phyloP scores from a whole-genome alignment of 805 yeast genomes.

The Schwanniomyces vanrijiae region DNA sequence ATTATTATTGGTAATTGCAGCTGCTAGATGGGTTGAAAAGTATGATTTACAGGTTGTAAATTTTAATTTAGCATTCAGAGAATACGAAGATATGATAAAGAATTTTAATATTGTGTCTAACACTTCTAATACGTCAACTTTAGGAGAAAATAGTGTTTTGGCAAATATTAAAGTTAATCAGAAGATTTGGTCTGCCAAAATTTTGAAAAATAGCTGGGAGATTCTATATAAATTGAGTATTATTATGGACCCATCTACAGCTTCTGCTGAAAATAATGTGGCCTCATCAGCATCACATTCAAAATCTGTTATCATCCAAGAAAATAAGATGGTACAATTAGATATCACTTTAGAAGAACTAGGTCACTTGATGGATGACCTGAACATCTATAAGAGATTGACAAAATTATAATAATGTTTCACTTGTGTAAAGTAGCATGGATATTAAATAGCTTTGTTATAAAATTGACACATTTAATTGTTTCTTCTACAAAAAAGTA shows the following conservation, averaged over 20 bases:
- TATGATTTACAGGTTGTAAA: conserved; percentile 61
- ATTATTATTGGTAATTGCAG: conserved; percentile 65
- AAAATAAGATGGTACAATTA: conserved; percentile 49
- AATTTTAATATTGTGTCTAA: conserved; percentile 36
- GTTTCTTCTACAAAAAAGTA: too few relatives aligned
- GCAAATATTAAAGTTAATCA: conserved; percentile 34
- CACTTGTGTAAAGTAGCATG: too few relatives aligned
- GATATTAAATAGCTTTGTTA: too few relatives aligned
- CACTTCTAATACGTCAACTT: conserved; percentile 24
- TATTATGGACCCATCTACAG: conserved; percentile 45
- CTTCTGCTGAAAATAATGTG: conserved; percentile 42
- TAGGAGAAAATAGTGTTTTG: conserved; percentile 35
- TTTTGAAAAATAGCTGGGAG: conserved; percentile 76
- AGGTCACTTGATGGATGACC: conserved; percentile 26
- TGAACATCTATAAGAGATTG: conserved; percentile 18
- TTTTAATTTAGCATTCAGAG: conserved; percentile 75
- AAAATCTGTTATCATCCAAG: conserved; percentile 36
- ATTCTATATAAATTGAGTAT: conserved; percentile 56
- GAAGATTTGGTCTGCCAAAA: conserved; percentile 60
- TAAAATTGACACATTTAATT: neutral
- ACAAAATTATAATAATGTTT: conserved; percentile 16
- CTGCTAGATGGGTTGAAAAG: conserved; percentile 69
- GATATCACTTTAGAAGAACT: conserved; percentile 55
- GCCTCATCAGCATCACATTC: conserved; percentile 24
- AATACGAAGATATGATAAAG: conserved; percentile 60